Conservation (phyloP, 352 stramenopile genomes). For the Elongisporangium anandrum region DNA sequence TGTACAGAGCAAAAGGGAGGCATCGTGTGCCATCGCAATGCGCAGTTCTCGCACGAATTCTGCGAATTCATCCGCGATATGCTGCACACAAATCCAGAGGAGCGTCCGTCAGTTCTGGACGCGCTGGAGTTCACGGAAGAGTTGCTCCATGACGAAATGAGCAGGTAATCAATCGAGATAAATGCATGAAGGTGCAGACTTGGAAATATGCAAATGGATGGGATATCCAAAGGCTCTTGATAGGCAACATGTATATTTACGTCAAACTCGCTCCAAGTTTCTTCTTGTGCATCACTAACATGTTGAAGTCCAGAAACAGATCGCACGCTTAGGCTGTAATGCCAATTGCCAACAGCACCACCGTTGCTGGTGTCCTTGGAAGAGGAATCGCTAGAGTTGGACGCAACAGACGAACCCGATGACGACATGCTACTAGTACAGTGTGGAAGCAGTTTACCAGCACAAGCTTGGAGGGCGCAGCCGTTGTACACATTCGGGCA, state of each 20-base stretch:
- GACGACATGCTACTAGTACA: constrained; percentile 45
- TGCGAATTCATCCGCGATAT: constrained; percentile 87
- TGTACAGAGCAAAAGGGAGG: constrained; percentile 50
- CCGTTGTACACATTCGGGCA: constrained; percentile 61
- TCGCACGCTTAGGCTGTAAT: constrained; percentile 2
- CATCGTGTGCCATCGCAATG: constrained; percentile 54
- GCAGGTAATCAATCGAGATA: constrained; percentile 30
- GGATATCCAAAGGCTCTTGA: background rate
- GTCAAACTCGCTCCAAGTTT: background rate
- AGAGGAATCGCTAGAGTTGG: constrained; percentile 3
- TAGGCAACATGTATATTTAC: background rate
- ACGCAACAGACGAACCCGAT: constrained; percentile 16
- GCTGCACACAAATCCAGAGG: constrained; percentile 78
- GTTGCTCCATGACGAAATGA: constrained; percentile 63
- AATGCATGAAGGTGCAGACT: constrained; percentile 3
- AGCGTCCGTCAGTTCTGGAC: constrained; percentile 73
- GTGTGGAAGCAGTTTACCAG: constrained; percentile 33
- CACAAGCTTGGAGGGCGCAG: constrained; percentile 39
- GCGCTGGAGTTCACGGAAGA: constrained; percentile 81
- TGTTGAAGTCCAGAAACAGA: constrained; percentile 11
- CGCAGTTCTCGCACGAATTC: constrained; percentile 73
- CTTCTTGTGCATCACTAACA: background rate
- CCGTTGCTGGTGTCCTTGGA: background rate
- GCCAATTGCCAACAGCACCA: background rate
- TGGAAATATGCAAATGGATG: constrained; percentile 10